Conservation (phyloP, 2,329 filamentous ascomycete genomes). For the Hirsutella thompsonii region DNA sequence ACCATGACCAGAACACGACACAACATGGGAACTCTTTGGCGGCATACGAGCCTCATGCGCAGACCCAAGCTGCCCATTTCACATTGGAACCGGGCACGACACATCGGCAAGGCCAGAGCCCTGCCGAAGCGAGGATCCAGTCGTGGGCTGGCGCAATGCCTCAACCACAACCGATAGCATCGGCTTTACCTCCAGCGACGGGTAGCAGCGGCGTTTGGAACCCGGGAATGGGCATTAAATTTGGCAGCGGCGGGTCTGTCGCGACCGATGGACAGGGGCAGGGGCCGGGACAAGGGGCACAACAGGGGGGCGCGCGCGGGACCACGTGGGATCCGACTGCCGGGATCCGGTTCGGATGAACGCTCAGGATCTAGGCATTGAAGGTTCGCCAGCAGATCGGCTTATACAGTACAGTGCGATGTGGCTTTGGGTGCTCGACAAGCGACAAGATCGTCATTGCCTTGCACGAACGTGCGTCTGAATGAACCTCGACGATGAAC, state of each 20-base stretch:
- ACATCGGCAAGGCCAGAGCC: slow-evolving; percentile 12
- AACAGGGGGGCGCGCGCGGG: slow-evolving; percentile 4
- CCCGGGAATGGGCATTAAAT: slow-evolving; percentile 70
- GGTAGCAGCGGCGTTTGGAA: slow-evolving; percentile 42
- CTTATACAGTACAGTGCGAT: no score
- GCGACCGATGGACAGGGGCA: slow-evolving; percentile 12
- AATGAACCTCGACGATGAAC: no score
- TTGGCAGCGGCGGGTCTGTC: slow-evolving; percentile 33
- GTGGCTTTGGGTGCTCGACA: no score
- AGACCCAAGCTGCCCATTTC: slow-evolving; percentile 7
- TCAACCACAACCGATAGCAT: slow-evolving; percentile 36
- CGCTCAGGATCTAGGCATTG: no score
- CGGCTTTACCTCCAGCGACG: slow-evolving; percentile 17
- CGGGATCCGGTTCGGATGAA: slow-evolving; percentile 40
- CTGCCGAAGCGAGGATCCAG: slow-evolving; percentile 39
- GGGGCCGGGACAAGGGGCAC: slow-evolving; percentile 7
- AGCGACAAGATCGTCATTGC: no score
- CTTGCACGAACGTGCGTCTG: no score
- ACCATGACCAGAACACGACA: slow-evolving; percentile 12
- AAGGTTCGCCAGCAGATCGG: no score
- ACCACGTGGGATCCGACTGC: slow-evolving; percentile 47
- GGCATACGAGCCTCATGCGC: slow-evolving; percentile 2
- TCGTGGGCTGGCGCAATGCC: slow-evolving; percentile 45
- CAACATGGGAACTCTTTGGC: slow-evolving; percentile 2
- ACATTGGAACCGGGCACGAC: background rate